Evolutionary conservation across 164 flowering plant species (phyloP).

Genomic region (Tinospora cordifolia): DNA sequence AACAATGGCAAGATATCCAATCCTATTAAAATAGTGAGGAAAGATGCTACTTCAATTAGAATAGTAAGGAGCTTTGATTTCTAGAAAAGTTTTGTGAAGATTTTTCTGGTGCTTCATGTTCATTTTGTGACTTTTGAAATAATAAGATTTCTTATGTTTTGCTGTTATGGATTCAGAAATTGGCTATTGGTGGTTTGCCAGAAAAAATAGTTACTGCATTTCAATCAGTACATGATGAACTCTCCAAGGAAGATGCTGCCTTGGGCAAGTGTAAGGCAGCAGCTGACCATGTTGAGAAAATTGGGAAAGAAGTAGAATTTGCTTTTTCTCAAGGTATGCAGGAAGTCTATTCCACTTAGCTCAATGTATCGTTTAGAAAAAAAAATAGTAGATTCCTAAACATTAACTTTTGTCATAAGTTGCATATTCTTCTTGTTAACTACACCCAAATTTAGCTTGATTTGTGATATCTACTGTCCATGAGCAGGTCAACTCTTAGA

Average conservation of each 20-base stretch:
- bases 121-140: background rate
- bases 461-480: background rate
- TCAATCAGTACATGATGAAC: slow-evolving; percentile 61
- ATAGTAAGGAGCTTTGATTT: slow-evolving; percentile 43
- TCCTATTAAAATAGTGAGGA: slow-evolving; percentile 69
- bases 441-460: background rate
- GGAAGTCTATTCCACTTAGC: background rate
- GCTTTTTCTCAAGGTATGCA: slow-evolving; percentile 10
- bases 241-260: slow-evolving; percentile 49
- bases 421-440: background rate
- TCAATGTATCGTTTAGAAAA: background rate
- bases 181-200: slow-evolving; percentile 73
- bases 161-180: slow-evolving; percentile 47
- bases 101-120: background rate
- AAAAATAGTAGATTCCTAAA: too few species aligned
- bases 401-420: background rate
- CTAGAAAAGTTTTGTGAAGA: background rate
- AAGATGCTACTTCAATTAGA: slow-evolving; percentile 72
- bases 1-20: slow-evolving; percentile 53
- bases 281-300: slow-evolving; percentile 33
- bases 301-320: slow-evolving; percentile 45
- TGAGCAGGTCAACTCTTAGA: background rate
- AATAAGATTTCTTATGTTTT: background rate
- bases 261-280: slow-evolving; percentile 52
- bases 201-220: slow-evolving; percentile 78